Evolutionary conservation across 2,329 filamentous ascomycete species (phyloP).

Genomic region (Sporothrix globosa): DNA sequence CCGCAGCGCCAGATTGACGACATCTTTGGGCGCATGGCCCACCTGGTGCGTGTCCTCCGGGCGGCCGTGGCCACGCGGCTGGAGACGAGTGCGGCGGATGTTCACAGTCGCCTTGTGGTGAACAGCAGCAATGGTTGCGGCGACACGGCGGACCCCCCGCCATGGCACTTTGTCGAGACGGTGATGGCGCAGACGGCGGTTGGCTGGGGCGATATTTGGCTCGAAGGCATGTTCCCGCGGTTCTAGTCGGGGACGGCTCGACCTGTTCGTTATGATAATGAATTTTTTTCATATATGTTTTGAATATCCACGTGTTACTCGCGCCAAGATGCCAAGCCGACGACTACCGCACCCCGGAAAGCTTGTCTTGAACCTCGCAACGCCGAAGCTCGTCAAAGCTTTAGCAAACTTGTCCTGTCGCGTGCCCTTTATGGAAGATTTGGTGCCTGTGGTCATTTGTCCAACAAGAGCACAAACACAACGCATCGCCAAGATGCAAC

Average conservation of each 20-base stretch:
- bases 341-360: background rate
- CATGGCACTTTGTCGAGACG: slow-evolving; percentile 1
- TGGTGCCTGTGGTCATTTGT: background rate
- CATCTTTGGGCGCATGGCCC: background rate
- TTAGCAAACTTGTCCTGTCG: background rate
- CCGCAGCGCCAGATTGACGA: slow-evolving; percentile 8
- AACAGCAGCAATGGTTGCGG: background rate
- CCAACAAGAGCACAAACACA: background rate
- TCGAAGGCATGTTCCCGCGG: slow-evolving; percentile 13
- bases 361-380: background rate
- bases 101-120: too few species aligned
- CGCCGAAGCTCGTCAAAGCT: background rate
- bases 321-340: slow-evolving; percentile 12
- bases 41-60: background rate
- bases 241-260: background rate
- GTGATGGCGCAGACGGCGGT: slow-evolving; percentile 6
- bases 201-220: slow-evolving; percentile 21
- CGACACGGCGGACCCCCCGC: background rate
- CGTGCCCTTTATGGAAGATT: background rate
- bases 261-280: background rate
- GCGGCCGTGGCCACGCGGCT: background rate
- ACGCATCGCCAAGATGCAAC: background rate
- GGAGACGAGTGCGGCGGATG: background rate
- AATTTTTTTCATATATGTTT: too few species aligned
- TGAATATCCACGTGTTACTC: background rate